These are phyloP conservation scores for Drechslerella dactyloides DNA, from an alignment of 2,329 filamentous ascomycete genomes.

Conservation along the genomic window DNA sequence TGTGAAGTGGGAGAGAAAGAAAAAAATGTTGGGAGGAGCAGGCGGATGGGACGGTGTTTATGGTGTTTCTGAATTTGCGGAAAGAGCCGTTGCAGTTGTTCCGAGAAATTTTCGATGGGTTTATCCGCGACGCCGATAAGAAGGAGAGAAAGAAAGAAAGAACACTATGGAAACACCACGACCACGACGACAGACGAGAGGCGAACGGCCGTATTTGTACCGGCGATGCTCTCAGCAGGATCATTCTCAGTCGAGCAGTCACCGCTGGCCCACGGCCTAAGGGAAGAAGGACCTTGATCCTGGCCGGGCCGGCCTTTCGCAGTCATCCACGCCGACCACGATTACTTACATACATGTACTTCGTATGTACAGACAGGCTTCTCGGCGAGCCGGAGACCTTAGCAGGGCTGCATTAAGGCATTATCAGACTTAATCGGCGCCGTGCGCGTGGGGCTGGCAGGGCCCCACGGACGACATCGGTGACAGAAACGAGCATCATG, in stretches of 20 bases:
- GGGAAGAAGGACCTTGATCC: background rate
- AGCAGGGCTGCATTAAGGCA: background rate
- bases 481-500: background rate
- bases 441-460: background rate
- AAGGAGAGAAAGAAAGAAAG: background rate
- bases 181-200: background rate
- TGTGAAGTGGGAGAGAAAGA: background rate
- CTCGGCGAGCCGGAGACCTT: background rate
- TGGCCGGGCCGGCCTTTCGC: background rate
- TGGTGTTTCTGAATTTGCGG: conserved; percentile 18
- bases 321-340: background rate
- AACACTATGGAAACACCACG: background rate
- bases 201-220: conserved; percentile 37
- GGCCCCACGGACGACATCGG: background rate
- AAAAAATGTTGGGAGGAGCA: background rate
- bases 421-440: background rate
- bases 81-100: conserved; percentile 25
- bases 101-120: conserved; percentile 48
- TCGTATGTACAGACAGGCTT: background rate
- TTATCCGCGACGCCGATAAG: background rate
- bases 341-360: background rate
- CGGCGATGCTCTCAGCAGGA: background rate
- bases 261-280: conserved; percentile 1
- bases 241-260: background rate
- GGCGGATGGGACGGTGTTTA: too few species aligned